Evolutionary conservation across 1,284 basidiomycete species (phyloP).

Genomic region (Naganishia sp.): DNA sequence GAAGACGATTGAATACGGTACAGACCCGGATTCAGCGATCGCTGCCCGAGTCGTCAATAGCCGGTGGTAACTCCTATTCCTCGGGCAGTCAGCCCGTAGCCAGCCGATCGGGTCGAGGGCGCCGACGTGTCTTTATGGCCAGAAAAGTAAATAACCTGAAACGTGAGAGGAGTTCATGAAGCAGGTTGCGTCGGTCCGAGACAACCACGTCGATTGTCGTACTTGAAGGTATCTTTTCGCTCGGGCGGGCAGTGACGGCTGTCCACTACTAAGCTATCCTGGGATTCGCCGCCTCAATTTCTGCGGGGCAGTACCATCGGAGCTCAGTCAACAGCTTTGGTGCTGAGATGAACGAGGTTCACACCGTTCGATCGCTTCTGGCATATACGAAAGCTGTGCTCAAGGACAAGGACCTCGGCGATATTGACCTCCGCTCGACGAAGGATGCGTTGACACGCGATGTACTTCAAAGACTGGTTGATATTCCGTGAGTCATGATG

Average conservation of each 20-base stretch:
- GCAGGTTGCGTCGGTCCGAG: background rate
- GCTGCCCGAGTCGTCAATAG: slow-evolving; percentile 21
- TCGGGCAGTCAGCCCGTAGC: slow-evolving; percentile 10
- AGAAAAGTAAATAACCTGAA: slow-evolving; percentile 24
- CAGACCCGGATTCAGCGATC: background rate
- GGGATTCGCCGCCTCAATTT: too few species aligned
- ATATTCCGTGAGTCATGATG: background rate
- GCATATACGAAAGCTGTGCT: slow-evolving; percentile 7
- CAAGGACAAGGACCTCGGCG: background rate
- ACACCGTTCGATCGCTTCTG: background rate
- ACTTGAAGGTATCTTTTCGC: background rate
- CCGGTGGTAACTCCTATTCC: slow-evolving; percentile 15
- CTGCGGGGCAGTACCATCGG: background rate
- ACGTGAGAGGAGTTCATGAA: background rate
- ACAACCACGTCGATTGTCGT: background rate
- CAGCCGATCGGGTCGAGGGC: slow-evolving; percentile 9
- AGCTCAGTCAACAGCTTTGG: too few species aligned
- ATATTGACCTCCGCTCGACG: background rate
- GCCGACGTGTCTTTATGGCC: background rate
- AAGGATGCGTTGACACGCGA: slow-evolving; percentile 3
- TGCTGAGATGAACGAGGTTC: slow-evolving; percentile 1
- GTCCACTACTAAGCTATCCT: too few species aligned
- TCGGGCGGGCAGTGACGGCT: too few species aligned
- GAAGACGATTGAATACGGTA: background rate
- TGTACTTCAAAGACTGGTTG: background rate